These are phyloP conservation scores for Spergularia azorica DNA, from an alignment of 179 eudicot species.

Conservation along the genomic window DNA sequence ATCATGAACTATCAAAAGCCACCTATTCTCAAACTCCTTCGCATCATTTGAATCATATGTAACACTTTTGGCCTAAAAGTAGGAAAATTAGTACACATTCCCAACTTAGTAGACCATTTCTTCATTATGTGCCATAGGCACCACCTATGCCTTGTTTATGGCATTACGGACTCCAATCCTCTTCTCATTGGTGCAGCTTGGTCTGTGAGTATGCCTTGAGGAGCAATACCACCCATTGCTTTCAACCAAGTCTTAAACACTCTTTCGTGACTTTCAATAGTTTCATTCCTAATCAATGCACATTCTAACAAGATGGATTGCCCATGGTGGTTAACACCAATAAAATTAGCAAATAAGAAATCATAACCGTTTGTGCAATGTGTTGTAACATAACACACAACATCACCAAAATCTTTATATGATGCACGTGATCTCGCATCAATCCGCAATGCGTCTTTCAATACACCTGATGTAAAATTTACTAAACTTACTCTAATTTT, in stretches of 20 bases:
- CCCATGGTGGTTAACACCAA: conserved; percentile 21
- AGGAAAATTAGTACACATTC: background rate
- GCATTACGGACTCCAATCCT: conserved; percentile 18
- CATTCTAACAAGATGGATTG: conserved; percentile 29
- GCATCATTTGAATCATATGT: background rate
- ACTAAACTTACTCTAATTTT: no score
- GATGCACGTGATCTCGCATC: conserved; percentile 34
- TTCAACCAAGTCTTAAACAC: conserved; percentile 30
- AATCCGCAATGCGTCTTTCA: conserved; percentile 37
- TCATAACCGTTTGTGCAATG: conserved; percentile 21
- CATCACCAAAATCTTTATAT: conserved; percentile 41
- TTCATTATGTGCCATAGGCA: conserved; percentile 16
- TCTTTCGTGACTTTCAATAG: conserved; percentile 28
- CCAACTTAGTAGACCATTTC: background rate
- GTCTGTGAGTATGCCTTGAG: no score
- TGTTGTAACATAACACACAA: conserved; percentile 35
- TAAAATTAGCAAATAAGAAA: background rate
- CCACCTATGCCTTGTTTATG: conserved; percentile 28
- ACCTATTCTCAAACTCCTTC: background rate
- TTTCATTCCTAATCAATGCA: conserved; percentile 30
- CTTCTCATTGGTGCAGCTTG: conserved; percentile 19
- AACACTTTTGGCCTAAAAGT: background rate
- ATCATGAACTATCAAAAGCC: background rate
- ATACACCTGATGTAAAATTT: no score
- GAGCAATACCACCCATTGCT: conserved; percentile 21